Evolutionary conservation across 345 rosid genomes (phyloP), one percentile per base, ranked within the genome.

Genomic region (Hibiscus tridactylites): DNA sequence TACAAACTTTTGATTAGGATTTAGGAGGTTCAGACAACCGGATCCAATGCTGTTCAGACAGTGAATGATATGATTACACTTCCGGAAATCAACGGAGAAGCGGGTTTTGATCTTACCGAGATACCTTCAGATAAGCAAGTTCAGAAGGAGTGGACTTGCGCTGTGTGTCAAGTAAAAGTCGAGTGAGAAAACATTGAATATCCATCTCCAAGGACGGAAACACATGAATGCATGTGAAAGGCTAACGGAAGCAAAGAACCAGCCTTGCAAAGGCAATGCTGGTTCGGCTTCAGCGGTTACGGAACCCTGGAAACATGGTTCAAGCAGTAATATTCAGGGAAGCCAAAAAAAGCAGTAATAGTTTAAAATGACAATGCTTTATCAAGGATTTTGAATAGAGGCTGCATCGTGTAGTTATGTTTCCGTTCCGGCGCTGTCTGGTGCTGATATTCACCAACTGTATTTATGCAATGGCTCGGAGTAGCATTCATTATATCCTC

Each of bases 71-170:
- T 10, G n/a, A 19, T 52, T 21, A 11, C 9, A 15, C 19, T 28
- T 26, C 42, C 57, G 10, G 75, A 65, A 46, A 56, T 67, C 15
- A 47, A 74, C 53, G 75, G 65, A 62, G 56, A 10, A 39, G n/a
- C 49, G 9, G 42, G 68, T 50, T 33, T 56, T 5, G 70, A 52
- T 44, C 21, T 13, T 33, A 17, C 61, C 15, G 71, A 56, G 54
- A 54, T 73, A 26, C 28, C 64, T 13, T 39, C 70, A 10, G 57
- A 58, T 9, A 47, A 61, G 71, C 57, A 66, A 54, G 68, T 39
- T 44, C 70, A 73, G 64, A 77, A 75, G 71, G 76, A 66, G 50
- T 79, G 81, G 83, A 75, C 76, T 13, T 79, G 81, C 56, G 68
- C 74, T 17, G 0, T 73, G 71, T 77, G 83, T 70, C 79, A 65